These are phyloP conservation scores for Teratosphaeria nubilosa DNA, from an alignment of 2,329 filamentous ascomycete genomes.

Conservation along the genomic window DNA sequence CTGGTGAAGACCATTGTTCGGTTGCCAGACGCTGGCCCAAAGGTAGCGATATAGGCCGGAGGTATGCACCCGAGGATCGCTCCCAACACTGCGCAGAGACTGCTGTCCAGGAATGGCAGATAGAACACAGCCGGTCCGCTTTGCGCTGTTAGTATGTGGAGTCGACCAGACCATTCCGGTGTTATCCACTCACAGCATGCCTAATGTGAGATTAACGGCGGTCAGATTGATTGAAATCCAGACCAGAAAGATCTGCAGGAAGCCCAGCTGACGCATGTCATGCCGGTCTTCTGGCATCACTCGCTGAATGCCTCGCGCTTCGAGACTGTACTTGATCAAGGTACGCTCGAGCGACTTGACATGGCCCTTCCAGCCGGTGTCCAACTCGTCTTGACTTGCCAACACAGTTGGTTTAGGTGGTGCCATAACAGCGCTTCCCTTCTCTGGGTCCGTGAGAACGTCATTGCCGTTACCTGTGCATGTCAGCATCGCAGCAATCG, in stretches of 20 bases:
- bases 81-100: conserved; percentile 48
- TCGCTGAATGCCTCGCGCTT: conserved; percentile 51
- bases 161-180: neutral
- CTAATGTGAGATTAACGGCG: conserved; percentile 55
- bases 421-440: conserved; percentile 5
- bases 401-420: neutral
- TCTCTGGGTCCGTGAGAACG: conserved; percentile 11
- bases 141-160: neutral
- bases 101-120: conserved; percentile 48
- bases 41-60: conserved; percentile 52
- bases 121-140: conserved; percentile 46
- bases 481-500: conserved; percentile 20
- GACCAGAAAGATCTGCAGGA: conserved; percentile 46
- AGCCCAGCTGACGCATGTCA: conserved; percentile 41
- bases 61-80: conserved; percentile 44
- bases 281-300: conserved; percentile 47
- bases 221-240: conserved; percentile 56
- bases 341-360: conserved; percentile 28
- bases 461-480: conserved; percentile 17
- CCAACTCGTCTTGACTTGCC: neutral
- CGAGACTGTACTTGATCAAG: conserved; percentile 44
- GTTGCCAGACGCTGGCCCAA: conserved; percentile 52
- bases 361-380: conserved; percentile 1
- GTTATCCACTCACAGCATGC: conserved; percentile 37
- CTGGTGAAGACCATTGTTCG: conserved; percentile 49